Evolutionary conservation across 306 rosid genomes (phyloP).

Genomic region (Cucurbita moschata): DNA sequence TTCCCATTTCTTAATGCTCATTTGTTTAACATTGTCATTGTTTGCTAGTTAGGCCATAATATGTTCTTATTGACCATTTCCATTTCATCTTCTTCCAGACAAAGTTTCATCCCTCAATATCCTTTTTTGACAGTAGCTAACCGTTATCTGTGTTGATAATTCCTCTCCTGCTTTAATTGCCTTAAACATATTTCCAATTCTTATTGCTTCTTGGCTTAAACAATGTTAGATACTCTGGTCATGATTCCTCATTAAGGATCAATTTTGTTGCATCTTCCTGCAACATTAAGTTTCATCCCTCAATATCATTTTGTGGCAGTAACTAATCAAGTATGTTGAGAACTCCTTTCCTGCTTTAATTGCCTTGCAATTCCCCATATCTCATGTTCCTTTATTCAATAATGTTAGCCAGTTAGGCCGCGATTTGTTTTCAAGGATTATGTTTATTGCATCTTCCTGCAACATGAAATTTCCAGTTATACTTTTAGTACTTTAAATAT

Average conservation of each 20-base stretch:
- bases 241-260: neutral
- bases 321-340: neutral
- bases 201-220: neutral
- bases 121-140: neutral
- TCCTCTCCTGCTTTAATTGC: neutral
- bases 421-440: neutral
- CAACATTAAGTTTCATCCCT: neutral
- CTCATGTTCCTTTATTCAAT: neutral
- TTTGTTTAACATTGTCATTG: neutral
- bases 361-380: neutral
- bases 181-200: neutral
- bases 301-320: neutral
- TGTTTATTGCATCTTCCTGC: neutral
- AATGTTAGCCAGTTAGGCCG: neutral
- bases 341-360: neutral
- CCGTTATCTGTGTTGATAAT: neutral
- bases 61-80: neutral
- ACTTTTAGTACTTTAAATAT: no score
- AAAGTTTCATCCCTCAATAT: neutral
- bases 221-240: neutral
- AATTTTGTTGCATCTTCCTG: neutral
- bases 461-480: no score
- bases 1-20: neutral
- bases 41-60: neutral
- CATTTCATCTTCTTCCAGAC: neutral